Evolutionary conservation across 2,329 filamentous ascomycete species (phyloP), one percentile per base, ranked within the genome.

Genomic region (Myriosclerotinia curreyana): DNA sequence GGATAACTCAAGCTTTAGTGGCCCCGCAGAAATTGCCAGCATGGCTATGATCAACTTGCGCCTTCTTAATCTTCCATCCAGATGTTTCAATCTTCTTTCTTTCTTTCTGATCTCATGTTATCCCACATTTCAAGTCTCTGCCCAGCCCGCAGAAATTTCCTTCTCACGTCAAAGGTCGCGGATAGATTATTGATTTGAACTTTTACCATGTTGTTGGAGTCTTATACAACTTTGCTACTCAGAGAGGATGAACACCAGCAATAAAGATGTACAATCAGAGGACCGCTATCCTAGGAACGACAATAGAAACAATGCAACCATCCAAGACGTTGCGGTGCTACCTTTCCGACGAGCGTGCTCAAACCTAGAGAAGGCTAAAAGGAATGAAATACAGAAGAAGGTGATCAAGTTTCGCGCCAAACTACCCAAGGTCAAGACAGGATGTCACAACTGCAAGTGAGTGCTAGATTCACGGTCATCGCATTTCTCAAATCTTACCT

Each of bases 401-500:
- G 34, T 28, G 28, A 61, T 61, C 6, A 54, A 46, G n/a, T 64
- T 61, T 49, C 56, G 61, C 28, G 61, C 52, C n/a, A 44, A 22
- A 34, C n/a, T 64, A 22, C 54, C 54, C 28, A 66, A 66, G 42
- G 62, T 62, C 0, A 66, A 49, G 34, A 63, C 65, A n/a, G 64
- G 63, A 40, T 66, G 65, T 65, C 53, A 40, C 20, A 66, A 64
- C 22, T 66, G 65, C 63, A 65, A 62, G 65, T 65, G 36, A 44
- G 64, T 64, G 44, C 38, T 65, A n/a, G 49, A 53, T 51, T 50
- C 5, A 15, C 28, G 3, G 9, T 58, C 8, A 8, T 12, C 8
- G 7, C 17, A 22, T 17, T 14, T 2, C 8, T 31, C 50, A 14
- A 5, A 60, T 51, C 11, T 14, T 62, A 25, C 8, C 42, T 56